Base-by-base conservation (phyloP, 2,329 filamentous ascomycete species). In the Phialocephala sp. region DNA sequence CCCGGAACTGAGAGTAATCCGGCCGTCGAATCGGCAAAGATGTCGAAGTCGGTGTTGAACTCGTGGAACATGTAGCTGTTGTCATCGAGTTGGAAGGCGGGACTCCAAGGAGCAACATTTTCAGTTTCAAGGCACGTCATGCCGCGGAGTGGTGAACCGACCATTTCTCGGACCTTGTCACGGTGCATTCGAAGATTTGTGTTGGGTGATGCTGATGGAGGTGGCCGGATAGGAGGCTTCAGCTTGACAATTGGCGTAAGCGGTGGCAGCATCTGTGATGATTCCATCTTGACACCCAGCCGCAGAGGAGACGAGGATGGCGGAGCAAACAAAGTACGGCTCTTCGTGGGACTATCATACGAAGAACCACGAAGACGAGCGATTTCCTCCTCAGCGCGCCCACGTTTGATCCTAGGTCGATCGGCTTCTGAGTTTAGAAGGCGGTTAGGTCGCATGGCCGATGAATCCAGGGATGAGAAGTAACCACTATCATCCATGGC, bases 401-500 rank as follows among this genome's bases (percentile, higher is more conserved):
- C 94, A 66, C 92, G 90, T 81, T 94, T 96, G 73, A 93, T 89
- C 63, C 88, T 87, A 59, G 90, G 90, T n/a, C 89, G 89, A 72
- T 93, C 91, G 60, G 89, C 86, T 73, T 96, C 93, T 0, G 92
- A 94, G 4, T 90, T 92, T 52, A 93, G 83, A 20, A 92, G 83
- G 64, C 87, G 83, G 18, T 89, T 88, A 57, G 91, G 89, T 66
- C 94, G 87, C 76, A 92, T 86, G 15, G 86, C 93, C 0, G 95
- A 98, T 2, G 95, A 98, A 72, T 97, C 94, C 20, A 98, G 85
- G 0, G 94, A 97, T 1, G 95, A 98, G 76, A 97, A 97, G 79
- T 98, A 99, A 47, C 95, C 95, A 76, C 94, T 98, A 78, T 99
- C 95, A 74, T 91, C 92, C 82, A 96, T 90, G 14, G 91, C 90